Evolutionary conservation across 1,284 basidiomycete species (phyloP).

Genomic region (Stereum hirsutum): DNA sequence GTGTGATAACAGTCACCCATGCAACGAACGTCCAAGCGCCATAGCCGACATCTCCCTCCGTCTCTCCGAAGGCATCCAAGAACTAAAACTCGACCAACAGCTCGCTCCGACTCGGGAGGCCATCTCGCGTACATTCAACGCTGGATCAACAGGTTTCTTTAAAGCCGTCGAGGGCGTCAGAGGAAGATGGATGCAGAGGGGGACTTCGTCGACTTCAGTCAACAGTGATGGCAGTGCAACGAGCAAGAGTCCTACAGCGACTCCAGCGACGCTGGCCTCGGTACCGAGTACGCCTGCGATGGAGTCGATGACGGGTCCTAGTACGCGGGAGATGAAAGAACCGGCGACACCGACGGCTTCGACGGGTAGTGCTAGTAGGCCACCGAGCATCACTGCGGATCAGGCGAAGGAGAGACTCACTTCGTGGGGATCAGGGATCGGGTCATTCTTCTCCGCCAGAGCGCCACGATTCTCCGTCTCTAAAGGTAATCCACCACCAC

Average conservation of each 20-base stretch:
- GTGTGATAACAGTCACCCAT: constrained; percentile 61
- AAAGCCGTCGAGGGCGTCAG: constrained; percentile 82
- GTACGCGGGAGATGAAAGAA: constrained; percentile 14
- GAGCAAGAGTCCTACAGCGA: too few species aligned
- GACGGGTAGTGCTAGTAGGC: constrained; percentile 15
- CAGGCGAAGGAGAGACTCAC: constrained; percentile 28
- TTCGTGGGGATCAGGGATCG: constrained; percentile 50
- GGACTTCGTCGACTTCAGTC: constrained; percentile 24
- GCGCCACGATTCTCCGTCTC: constrained; percentile 24
- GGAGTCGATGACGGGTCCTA: too few species aligned
- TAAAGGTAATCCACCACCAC: not conserved
- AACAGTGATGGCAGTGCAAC: constrained; percentile 10
- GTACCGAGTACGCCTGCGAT: constrained; percentile 10
- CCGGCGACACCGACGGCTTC: constrained; percentile 2
- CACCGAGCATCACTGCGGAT: constrained; percentile 22
- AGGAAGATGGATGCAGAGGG: constrained; percentile 56
- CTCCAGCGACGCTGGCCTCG: constrained; percentile 5
- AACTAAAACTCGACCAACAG: constrained; percentile 83
- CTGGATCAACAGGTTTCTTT: constrained; percentile 76
- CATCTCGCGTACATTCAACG: constrained; percentile 63
- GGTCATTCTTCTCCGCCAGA: constrained; percentile 45
- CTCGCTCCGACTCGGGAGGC: constrained; percentile 84
- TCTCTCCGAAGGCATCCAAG: constrained; percentile 83
- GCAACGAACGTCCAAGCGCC: constrained; percentile 79
- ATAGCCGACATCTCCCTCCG: constrained; percentile 85